Evolutionary conservation across 371 early-diverging fungal genomes (phyloP).

Genomic region (Capillidium rhysosporum): DNA sequence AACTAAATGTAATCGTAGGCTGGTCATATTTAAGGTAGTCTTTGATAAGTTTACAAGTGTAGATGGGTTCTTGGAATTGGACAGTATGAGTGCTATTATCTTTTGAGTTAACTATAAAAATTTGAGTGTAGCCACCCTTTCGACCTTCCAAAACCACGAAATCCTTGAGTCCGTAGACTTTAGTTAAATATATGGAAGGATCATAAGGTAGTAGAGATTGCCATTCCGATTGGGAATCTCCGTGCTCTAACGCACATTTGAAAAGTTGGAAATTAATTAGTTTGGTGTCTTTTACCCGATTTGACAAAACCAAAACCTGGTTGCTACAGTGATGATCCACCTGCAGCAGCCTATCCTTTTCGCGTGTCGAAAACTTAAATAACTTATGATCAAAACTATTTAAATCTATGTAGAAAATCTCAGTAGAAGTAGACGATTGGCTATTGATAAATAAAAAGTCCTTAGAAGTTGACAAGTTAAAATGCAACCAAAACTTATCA

Average conservation of each 20-base stretch:
- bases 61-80: background rate
- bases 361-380: slow-evolving; percentile 20
- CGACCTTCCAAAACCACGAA: slow-evolving; percentile 33
- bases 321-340: slow-evolving; percentile 17
- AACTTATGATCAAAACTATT: slow-evolving; percentile 10
- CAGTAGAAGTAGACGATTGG: slow-evolving; percentile 30
- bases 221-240: slow-evolving; percentile 12
- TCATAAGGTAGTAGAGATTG: background rate
- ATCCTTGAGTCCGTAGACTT: background rate
- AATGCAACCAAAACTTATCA: slow-evolving; percentile 30
- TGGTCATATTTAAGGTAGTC: background rate
- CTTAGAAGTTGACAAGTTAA: slow-evolving; percentile 23
- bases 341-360: slow-evolving; percentile 21
- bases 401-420: slow-evolving; percentile 23
- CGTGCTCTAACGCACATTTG: slow-evolving; percentile 28
- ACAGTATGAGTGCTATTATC: too few relatives aligned
- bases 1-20: background rate
- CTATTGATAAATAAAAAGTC: slow-evolving; percentile 25
- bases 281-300: slow-evolving; percentile 15
- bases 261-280: slow-evolving; percentile 27
- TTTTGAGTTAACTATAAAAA: slow-evolving; percentile 16
- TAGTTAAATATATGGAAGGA: background rate
- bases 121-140: slow-evolving; percentile 32
- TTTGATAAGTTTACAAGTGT: too few relatives aligned
- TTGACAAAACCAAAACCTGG: slow-evolving; percentile 32